These are phyloP conservation scores for Termitomyces sp. DNA, from an alignment of 768 basidiomycete species.

Conservation along the genomic window DNA sequence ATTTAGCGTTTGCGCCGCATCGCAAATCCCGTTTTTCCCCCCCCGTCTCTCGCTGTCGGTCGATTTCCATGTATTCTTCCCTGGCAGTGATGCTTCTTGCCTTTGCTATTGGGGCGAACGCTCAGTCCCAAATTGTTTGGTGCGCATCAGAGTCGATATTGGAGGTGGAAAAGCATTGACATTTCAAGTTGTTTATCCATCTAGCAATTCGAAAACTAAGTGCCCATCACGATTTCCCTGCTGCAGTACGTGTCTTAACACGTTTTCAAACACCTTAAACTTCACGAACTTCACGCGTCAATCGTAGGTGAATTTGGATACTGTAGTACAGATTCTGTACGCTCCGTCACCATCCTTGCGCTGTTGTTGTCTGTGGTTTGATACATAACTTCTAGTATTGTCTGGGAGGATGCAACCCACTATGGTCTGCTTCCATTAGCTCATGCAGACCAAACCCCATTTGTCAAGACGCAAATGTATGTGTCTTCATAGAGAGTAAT, in stretches of 20 bases:
- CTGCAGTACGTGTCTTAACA: constrained; percentile 39
- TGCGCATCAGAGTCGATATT: neutral
- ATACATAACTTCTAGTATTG: constrained; percentile 51
- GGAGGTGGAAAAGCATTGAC: neutral
- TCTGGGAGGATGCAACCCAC: constrained; percentile 83
- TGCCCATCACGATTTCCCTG: constrained; percentile 47
- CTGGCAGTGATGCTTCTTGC: constrained; percentile 10
- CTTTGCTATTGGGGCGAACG: constrained; percentile 3
- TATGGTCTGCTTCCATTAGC: constrained; percentile 55
- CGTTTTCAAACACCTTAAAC: neutral
- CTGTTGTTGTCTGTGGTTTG: constrained; percentile 1
- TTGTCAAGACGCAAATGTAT: constrained; percentile 59
- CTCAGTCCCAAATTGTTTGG: neutral
- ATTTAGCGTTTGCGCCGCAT: neutral
- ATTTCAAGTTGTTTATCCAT: neutral
- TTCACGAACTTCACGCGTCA: neutral
- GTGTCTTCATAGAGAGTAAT: neutral
- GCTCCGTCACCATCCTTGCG: constrained; percentile 24
- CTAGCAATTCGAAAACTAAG: constrained; percentile 39
- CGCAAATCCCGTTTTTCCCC: constrained; percentile 1
- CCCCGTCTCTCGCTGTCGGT: neutral
- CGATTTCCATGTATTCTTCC: constrained; percentile 8
- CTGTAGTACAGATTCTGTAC: constrained; percentile 43
- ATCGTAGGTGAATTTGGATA: constrained; percentile 49
- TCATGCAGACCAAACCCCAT: constrained; percentile 74